phyloP scores from a whole-genome alignment of 441 rosid species.

The Dalechampia spathulata region DNA sequence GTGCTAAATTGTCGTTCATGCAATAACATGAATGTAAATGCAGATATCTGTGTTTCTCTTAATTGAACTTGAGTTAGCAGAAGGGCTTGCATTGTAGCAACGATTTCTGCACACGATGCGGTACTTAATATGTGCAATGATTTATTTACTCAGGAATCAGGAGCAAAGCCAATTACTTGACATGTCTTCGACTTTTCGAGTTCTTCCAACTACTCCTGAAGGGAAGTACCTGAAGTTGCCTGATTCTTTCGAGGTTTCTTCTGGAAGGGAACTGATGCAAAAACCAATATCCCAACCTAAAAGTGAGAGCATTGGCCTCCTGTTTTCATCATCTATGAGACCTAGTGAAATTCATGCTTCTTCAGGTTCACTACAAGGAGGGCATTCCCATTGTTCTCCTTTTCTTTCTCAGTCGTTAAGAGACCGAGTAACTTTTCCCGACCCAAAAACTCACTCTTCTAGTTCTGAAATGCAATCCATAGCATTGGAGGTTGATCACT shows the following conservation, averaged over 20 bases:
- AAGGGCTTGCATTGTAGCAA: too few species aligned
- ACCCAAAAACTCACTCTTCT: constrained; percentile 18
- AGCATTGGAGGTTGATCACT: constrained; percentile 19
- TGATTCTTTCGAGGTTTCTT: constrained; percentile 36
- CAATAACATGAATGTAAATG: too few species aligned
- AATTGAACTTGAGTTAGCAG: too few species aligned
- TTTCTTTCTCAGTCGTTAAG: constrained; percentile 36
- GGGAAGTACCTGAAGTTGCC: constrained; percentile 34
- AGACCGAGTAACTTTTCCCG: constrained; percentile 22
- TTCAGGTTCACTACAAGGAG: constrained; percentile 32
- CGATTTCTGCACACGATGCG: too few species aligned
- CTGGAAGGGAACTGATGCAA: constrained; percentile 40
- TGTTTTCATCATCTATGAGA: constrained; percentile 31
- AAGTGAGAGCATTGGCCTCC: constrained; percentile 27
- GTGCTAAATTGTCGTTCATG: too few species aligned
- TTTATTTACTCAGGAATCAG: constrained; percentile 14
- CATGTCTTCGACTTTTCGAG: constrained; percentile 42
- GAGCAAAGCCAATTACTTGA: constrained; percentile 15
- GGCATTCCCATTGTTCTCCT: constrained; percentile 31
- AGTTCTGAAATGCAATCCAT: constrained; percentile 28
- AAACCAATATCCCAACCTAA: constrained; percentile 28
- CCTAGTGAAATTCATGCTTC: constrained; percentile 26
- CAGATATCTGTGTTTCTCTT: too few species aligned
- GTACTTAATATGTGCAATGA: constrained; percentile 10
- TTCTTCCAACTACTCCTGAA: constrained; percentile 26